Evolutionary conservation across 2,329 filamentous ascomycete species (phyloP).

Genomic region (Cordyceps militaris): DNA sequence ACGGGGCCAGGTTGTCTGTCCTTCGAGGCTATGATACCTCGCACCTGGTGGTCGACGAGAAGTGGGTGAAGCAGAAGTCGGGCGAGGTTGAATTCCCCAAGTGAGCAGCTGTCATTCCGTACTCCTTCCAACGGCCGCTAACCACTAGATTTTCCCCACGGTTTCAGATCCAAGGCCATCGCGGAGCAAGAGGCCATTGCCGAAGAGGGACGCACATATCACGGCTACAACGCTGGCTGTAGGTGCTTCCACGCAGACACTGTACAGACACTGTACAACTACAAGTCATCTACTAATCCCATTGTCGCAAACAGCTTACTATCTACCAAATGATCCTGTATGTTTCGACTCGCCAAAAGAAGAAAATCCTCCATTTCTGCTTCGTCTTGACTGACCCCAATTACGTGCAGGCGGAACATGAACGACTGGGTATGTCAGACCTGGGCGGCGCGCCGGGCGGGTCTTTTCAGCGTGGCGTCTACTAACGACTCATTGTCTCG

Average conservation of each 20-base stretch:
- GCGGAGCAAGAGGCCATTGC: neutral
- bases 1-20: conserved; percentile 8
- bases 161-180: neutral
- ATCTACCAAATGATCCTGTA: conserved; percentile 14
- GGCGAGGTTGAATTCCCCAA: conserved; percentile 5
- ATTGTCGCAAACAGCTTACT: conserved; percentile 9
- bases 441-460: neutral
- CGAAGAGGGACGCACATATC: conserved; percentile 9
- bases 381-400: neutral
- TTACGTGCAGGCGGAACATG: conserved; percentile 17
- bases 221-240: conserved; percentile 10
- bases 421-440: conserved; percentile 16
- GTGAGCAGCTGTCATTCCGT: neutral
- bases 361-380: neutral
- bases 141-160: neutral
- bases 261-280: neutral
- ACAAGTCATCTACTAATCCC: neutral
- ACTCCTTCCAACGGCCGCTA: neutral
- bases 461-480: neutral
- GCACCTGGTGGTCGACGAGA: conserved; percentile 10
- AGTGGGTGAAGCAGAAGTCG: neutral
- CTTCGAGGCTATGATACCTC: conserved; percentile 9
- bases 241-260: neutral
- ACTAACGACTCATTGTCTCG: neutral
- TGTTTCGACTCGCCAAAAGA: neutral